Evolutionary conservation across 495 filamentous ascomycete species (phyloP), one percentile per base, ranked within the genome.

Genomic region (Tuber indicum): DNA sequence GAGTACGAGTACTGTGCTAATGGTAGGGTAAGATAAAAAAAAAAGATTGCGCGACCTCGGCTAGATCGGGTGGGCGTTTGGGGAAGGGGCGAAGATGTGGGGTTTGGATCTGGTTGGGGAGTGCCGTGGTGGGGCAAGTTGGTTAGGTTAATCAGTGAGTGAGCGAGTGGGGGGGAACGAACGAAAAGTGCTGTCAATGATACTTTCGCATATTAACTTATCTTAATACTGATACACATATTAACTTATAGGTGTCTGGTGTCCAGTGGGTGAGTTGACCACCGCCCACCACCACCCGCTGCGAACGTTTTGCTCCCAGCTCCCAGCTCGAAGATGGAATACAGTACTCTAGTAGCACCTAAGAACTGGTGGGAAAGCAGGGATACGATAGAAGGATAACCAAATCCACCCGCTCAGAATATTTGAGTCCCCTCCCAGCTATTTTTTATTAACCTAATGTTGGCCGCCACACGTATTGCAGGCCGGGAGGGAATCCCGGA

Each of bases 171-270:
- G 52, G 10, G 14, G 12, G 52, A 32, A 14, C n/a, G 9, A 62
- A 62, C 49, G 23, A n/a, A 58, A 58, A 8, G 23, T 58, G 49
- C 49, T 66, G 58, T 66, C 58, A 66, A 66, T 66, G 58, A 66
- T 66, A 66, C 16, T 66, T 66, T 66, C 58, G 58, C 58, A 66
- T 32, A 66, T 17, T 32, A 66, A 66, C 32, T 66, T 17, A 32
- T 32, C 14, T n/a, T 6, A 32, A 66, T 66, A 17, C n/a, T n/a
- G 23, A 12, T 62, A 9, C 21, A 0, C 49, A n/a, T n/a, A 12
- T 23, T n/a, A n/a, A n/a, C n/a, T n/a, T n/a, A 8, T 9, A 23
- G 49, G 21, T n/a, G 49, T 23, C 8, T 58, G 6, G 23, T 58
- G 49, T 58, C 14, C n/a, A 21, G 6, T 8, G 47, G 21, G 21